Conservation (phyloP, 2,329 filamentous ascomycete genomes). For the Fusarium sublunatum region DNA sequence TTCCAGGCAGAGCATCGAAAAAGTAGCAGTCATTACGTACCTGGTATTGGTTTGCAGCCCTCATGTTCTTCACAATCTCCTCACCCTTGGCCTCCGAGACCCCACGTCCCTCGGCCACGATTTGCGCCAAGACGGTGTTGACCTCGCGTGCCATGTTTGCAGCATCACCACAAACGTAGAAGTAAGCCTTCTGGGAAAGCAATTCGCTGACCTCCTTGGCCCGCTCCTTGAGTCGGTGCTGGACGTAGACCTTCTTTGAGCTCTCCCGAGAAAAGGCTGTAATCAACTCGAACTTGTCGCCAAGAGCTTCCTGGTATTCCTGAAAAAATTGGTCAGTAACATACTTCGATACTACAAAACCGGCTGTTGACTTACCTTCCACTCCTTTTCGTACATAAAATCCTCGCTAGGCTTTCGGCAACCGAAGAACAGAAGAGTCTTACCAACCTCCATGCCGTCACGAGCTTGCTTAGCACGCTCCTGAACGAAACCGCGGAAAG, state of each 20-base stretch:
- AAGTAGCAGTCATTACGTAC: constrained; percentile 59
- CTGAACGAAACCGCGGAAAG: constrained; percentile 95
- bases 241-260: constrained; percentile 93
- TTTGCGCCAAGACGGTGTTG: constrained; percentile 85
- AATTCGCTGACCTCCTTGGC: constrained; percentile 88
- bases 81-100: constrained; percentile 89
- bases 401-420: constrained; percentile 91
- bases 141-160: constrained; percentile 97
- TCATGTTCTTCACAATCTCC: constrained; percentile 97
- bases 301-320: constrained; percentile 85
- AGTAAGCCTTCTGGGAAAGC: constrained; percentile 86
- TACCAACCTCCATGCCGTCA: constrained; percentile 83
- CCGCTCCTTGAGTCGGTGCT: constrained; percentile 88
- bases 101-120: constrained; percentile 85
- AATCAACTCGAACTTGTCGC: constrained; percentile 89
- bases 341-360: too few relatives aligned
- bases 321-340: constrained; percentile 55
- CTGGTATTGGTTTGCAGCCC: constrained; percentile 95
- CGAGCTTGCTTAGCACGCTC: constrained; percentile 87
- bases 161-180: constrained; percentile 98
- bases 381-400: constrained; percentile 91
- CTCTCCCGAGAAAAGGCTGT: constrained; percentile 95
- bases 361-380: constrained; percentile 74
- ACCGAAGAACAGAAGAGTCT: constrained; percentile 92
- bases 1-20: background rate